These are phyloP conservation scores for Capsella rubella DNA, from an alignment of 441 rosid genomes.

Conservation along the genomic window DNA sequence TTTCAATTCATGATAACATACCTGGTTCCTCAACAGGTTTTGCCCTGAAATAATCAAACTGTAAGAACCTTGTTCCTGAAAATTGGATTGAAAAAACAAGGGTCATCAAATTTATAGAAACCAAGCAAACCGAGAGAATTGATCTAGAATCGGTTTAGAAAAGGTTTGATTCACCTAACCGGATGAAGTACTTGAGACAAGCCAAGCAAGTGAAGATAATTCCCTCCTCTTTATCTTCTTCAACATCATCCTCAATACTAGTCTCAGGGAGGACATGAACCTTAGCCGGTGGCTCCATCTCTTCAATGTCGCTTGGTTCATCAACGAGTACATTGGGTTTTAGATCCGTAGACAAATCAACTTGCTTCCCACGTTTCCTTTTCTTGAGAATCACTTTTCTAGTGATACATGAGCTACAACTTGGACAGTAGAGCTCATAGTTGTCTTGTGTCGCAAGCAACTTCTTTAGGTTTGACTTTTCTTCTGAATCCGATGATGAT, in stretches of 20 bases:
- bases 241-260: not conserved
- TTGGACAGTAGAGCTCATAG: slow-evolving; percentile 83
- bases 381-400: slow-evolving; percentile 31
- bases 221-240: slow-evolving; percentile 7
- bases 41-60: slow-evolving; percentile 18
- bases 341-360: slow-evolving; percentile 10
- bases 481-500: slow-evolving; percentile 14
- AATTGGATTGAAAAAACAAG: slow-evolving; percentile 13
- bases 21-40: slow-evolving; percentile 33
- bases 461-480: slow-evolving; percentile 59
- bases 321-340: not conserved
- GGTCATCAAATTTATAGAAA: not conserved
- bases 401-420: slow-evolving; percentile 79
- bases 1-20: slow-evolving; percentile 6
- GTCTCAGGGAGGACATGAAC: not conserved
- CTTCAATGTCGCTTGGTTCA: slow-evolving; percentile 19
- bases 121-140: not conserved
- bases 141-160: not conserved
- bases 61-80: slow-evolving; percentile 40
- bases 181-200: slow-evolving; percentile 30
- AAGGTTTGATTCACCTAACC: slow-evolving; percentile 23
- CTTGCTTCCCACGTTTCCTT: slow-evolving; percentile 12
- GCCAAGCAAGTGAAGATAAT: slow-evolving; percentile 20
- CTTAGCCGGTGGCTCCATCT: slow-evolving; percentile 35
- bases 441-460: slow-evolving; percentile 76